Evolutionary conservation across 1,139 yeast species (phyloP), one percentile per base, ranked within the genome.

Genomic region (Kodamaea sp.): DNA sequence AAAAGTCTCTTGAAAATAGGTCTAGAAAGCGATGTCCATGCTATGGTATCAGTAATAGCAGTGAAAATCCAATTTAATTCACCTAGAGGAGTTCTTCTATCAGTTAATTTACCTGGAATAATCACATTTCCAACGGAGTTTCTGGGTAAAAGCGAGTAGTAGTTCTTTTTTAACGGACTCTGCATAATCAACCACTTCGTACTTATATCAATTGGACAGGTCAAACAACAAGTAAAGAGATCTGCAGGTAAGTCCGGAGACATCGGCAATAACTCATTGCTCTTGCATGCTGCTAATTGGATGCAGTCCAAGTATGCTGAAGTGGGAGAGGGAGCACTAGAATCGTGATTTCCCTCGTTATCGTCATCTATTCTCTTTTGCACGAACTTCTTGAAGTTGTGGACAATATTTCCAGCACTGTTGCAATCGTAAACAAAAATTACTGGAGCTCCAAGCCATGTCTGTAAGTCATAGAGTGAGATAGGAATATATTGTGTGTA

Each of bases 381-480:
- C 2, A 89, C 95, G 59, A 90, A 90, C 48, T 85, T 80, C 51
- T 87, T 86, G 66, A 89, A 92, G 58, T 90, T 90, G 44, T 80
- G 82, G 18, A 94, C 88, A 41, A 94, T 89, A 59, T 89, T 87
- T 1, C 97, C 98, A 2, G 98, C 97, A 44, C 89, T 85, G 51
- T 84, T 88, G 58, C 97, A 89, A 60, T 92, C 99, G 59, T 85
- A 89, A 28, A 90, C 96, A 61, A 86, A 90, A 22, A 92, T 84
- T 35, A 95, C 94, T 0, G 99, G 98, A 1, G 97, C 97, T 7
- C 98, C 98, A 11, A 92, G 68, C 98, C 98, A 92, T 1, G 95
- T 83, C 54, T 92, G 98, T 34, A 92, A 67, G 53, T 94, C 98
- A 55, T 87, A 89, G 15, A 92, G 64, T 5, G 96, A 86, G 2